Percentiles rank a stretch among this genome's conserved stretches.
phyloP scores from a whole-genome alignment of 371 early-diverging fungal species.

The Batkoa obscura region DNA sequence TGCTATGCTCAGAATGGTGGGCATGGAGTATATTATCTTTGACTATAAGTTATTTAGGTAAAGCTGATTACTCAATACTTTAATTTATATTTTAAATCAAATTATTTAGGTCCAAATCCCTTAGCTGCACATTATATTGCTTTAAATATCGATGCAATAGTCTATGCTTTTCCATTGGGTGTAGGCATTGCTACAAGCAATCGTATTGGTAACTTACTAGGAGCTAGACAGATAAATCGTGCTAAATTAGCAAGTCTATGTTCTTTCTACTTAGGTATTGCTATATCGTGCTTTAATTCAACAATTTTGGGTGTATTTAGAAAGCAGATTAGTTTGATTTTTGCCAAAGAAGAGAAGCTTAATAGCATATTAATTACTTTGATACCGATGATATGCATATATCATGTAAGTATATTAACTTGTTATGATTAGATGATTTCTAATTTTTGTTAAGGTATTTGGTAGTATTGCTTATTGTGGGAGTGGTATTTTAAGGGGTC shows the following conservation, averaged over 20 bases:
- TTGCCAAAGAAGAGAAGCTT: conserved; percentile 45
- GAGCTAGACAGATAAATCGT: conserved; percentile 14
- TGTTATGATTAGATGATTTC: conserved; percentile 33
- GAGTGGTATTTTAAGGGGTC: background rate
- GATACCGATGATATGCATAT: conserved; percentile 56
- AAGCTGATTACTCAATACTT: conserved; percentile 43
- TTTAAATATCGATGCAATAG: conserved; percentile 40
- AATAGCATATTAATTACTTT: conserved; percentile 39
- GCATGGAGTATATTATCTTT: conserved; percentile 48
- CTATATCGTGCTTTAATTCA: conserved; percentile 7
- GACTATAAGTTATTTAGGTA: conserved; percentile 45
- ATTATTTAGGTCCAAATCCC: conserved; percentile 47
- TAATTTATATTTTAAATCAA: conserved; percentile 62
- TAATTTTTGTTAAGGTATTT: conserved; percentile 43
- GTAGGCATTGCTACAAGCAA: conserved; percentile 47
- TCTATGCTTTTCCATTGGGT: conserved; percentile 40
- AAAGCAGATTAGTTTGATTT: conserved; percentile 16
- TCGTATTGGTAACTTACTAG: conserved; percentile 58
- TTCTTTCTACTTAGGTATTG: conserved; percentile 20
- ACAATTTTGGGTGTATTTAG: too few relatives aligned
- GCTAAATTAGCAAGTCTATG: conserved; percentile 14
- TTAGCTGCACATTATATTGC: conserved; percentile 76
- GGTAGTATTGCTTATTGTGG: background rate
- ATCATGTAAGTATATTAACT: conserved; percentile 44
- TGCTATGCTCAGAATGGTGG: conserved; percentile 64